Percentiles rank a stretch among this genome's conserved stretches.
phyloP scores from a whole-genome alignment of 2,329 filamentous ascomycete species.

The Juglanconis oblonga region DNA sequence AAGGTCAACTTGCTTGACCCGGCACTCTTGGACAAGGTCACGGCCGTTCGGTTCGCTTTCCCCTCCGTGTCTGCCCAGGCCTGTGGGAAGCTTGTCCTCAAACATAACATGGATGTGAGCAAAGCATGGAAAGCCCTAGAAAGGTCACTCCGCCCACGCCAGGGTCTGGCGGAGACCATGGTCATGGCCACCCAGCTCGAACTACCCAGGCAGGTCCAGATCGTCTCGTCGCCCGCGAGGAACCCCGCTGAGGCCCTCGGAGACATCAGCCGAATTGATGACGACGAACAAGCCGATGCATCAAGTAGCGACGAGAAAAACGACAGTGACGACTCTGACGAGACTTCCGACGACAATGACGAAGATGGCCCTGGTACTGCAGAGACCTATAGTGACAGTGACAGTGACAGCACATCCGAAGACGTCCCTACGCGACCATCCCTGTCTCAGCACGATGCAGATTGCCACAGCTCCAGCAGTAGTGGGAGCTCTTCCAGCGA shows the following conservation, averaged over 20 bases:
- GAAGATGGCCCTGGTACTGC: conserved; percentile 6
- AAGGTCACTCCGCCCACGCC: conserved; percentile 29
- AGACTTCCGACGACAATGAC: conserved; percentile 14
- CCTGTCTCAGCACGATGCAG: conserved; percentile 6
- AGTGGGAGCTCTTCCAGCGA: neutral
- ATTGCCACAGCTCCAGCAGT: conserved; percentile 5
- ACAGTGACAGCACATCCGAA: conserved; percentile 24
- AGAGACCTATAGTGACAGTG: conserved; percentile 9
- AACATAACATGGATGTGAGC: conserved; percentile 32
- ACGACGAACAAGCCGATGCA: conserved; percentile 1
- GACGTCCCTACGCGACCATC: conserved; percentile 7
- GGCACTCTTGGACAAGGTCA: conserved; percentile 17
- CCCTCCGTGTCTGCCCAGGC: conserved; percentile 34
- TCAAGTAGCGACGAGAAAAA: conserved; percentile 18
- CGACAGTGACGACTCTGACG: conserved; percentile 11
- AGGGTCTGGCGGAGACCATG: conserved; percentile 18
- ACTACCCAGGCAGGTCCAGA: conserved; percentile 17
- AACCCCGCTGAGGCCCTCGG: conserved; percentile 4
- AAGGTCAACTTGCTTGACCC: neutral
- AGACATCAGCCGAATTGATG: conserved; percentile 14
- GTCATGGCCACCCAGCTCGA: conserved; percentile 17
- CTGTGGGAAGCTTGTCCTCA: conserved; percentile 32
- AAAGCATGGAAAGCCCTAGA: conserved; percentile 36
- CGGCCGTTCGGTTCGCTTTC: conserved; percentile 36
- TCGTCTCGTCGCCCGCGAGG: conserved; percentile 14